Percentiles rank a stretch among this genome's conserved stretches.
phyloP scores from a whole-genome alignment of 2,329 filamentous ascomycete genomes.

The Blumeria graminis region DNA sequence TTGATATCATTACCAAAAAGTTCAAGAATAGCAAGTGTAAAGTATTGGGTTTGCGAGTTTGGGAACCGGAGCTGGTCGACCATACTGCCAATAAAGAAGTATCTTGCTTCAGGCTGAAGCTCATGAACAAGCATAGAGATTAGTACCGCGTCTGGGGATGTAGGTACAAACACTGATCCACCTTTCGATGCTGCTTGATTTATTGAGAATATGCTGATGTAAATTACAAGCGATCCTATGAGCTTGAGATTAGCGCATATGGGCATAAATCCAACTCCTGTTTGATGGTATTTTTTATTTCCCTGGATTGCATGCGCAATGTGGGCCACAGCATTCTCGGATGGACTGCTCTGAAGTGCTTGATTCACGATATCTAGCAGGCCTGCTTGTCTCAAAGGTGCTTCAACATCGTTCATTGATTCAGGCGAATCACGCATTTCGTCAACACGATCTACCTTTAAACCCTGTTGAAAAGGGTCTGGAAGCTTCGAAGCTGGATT shows the following conservation, averaged over 20 bases:
- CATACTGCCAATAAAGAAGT: conserved; percentile 64
- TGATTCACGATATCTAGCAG: conserved; percentile 35
- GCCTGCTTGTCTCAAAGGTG: conserved; percentile 26
- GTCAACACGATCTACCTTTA: conserved; percentile 55
- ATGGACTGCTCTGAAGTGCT: conserved; percentile 33
- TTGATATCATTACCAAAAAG: conserved; percentile 55
- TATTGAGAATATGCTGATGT: conserved; percentile 53
- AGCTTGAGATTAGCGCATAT: conserved; percentile 45
- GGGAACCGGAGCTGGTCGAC: conserved; percentile 81
- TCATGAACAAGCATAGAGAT: conserved; percentile 56
- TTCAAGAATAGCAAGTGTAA: conserved; percentile 62
- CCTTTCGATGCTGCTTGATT: conserved; percentile 31
- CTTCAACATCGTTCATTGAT: conserved; percentile 34
- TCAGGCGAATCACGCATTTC: conserved; percentile 45
- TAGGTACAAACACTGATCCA: conserved; percentile 36
- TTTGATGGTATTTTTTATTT: conserved; percentile 29
- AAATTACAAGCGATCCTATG: conserved; percentile 62
- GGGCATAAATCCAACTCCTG: conserved; percentile 39
- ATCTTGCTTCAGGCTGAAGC: conserved; percentile 52
- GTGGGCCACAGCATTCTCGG: conserved; percentile 50
- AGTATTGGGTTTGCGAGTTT: conserved; percentile 78
- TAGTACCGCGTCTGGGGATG: conserved; percentile 42
- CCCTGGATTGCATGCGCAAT: conserved; percentile 46
- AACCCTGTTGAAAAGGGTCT: conserved; percentile 45
- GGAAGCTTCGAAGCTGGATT: conserved; percentile 42